A percentile compares a stretch with the other conserved stretches of the same genome.
Evolutionary conservation across 2,329 filamentous ascomycete genomes (phyloP).

Genomic region (Cytospora paraplurivora): DNA sequence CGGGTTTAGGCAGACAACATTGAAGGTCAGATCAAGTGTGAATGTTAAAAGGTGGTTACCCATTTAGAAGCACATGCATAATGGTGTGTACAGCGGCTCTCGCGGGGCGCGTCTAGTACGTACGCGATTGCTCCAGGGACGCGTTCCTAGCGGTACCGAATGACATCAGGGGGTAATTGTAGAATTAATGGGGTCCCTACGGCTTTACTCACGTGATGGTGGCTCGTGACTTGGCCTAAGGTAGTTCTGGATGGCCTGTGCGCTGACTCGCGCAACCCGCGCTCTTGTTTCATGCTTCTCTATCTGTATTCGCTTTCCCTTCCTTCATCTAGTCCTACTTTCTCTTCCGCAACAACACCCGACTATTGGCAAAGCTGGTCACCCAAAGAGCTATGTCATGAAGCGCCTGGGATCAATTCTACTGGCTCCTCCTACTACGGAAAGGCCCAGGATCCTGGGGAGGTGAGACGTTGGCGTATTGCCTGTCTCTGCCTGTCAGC

Average conservation of each 20-base stretch:
- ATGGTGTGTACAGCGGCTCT: too few relatives aligned
- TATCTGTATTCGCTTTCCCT: not conserved
- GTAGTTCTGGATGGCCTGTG: not conserved
- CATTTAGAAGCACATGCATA: too few relatives aligned
- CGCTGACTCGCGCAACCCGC: not conserved
- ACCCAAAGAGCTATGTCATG: slow-evolving; percentile 2
- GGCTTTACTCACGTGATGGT: too few relatives aligned
- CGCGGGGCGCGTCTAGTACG: too few relatives aligned
- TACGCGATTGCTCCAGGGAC: too few relatives aligned
- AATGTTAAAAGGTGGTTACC: too few relatives aligned
- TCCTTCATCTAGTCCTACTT: not conserved
- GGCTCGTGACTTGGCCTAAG: too few relatives aligned
- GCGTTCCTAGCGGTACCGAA: too few relatives aligned
- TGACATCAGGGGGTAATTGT: too few relatives aligned
- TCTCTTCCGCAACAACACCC: not conserved
- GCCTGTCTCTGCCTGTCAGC: slow-evolving; percentile 14
- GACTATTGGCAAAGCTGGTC: not conserved
- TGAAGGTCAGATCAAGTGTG: too few relatives aligned
- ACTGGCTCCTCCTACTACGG: slow-evolving; percentile 5
- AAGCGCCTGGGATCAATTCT: slow-evolving; percentile 9
- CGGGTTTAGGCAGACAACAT: slow-evolving; percentile 15
- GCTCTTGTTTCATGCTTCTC: not conserved
- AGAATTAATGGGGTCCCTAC: too few relatives aligned
- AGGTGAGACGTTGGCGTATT: slow-evolving; percentile 9
- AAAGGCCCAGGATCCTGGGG: slow-evolving; percentile 13